phyloP scores from a whole-genome alignment of 148 eudicot species.

The Silene uniflora region DNA sequence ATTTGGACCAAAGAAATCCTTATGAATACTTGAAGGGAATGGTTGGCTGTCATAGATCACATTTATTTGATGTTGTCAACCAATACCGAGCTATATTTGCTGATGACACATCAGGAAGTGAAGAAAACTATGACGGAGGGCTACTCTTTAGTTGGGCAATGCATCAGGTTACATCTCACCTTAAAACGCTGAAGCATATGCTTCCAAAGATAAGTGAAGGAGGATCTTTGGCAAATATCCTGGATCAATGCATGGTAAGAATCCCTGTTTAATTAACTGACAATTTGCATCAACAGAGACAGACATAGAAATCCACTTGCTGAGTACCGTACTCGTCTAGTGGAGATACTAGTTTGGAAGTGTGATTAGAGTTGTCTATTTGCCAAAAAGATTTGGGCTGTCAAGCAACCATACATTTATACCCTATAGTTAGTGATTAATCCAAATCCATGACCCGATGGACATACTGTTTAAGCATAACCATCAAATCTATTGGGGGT shows the following conservation, averaged over 20 bases:
- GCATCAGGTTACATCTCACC: constrained; percentile 87
- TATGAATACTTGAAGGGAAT: constrained; percentile 90
- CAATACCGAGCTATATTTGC: constrained; percentile 96
- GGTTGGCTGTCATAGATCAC: constrained; percentile 75
- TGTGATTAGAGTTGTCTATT: not conserved
- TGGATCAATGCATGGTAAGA: constrained; percentile 96
- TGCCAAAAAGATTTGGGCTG: not conserved
- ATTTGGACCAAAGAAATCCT: constrained; percentile 89
- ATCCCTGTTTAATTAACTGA: not conserved
- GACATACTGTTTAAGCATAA: not conserved
- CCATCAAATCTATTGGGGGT: not conserved
- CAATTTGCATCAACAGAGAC: not conserved
- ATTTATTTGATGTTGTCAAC: constrained; percentile 97
- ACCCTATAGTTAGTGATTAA: not conserved
- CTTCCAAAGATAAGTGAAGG: constrained; percentile 97
- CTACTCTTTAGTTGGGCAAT: constrained; percentile 98
- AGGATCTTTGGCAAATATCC: constrained; percentile 85
- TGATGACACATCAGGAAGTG: constrained; percentile 97
- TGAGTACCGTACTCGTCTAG: not conserved
- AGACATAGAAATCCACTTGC: not conserved
- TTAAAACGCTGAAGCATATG: constrained; percentile 74
- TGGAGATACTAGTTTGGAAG: not conserved
- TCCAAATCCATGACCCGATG: not conserved
- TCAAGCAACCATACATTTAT: not conserved
- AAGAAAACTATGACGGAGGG: constrained; percentile 95